Conservation (phyloP, 1,284 basidiomycete genomes). For the Tylopilus orsonianus region DNA sequence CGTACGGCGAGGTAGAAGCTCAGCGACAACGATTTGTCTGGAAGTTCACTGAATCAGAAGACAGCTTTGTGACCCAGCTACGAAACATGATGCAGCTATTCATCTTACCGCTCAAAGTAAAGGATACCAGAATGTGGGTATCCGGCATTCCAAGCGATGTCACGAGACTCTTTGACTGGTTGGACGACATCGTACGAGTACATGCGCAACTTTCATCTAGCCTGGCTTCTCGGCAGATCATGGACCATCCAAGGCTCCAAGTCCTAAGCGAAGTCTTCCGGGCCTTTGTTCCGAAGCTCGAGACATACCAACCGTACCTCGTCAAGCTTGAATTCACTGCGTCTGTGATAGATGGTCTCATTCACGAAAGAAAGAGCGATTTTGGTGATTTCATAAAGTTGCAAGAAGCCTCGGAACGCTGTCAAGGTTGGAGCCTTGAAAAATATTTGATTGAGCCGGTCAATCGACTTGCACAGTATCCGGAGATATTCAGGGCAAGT, state of each 20-base stretch:
- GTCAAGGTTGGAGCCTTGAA: slow-evolving; percentile 62
- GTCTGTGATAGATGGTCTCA: slow-evolving; percentile 52
- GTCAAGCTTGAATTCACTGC: slow-evolving; percentile 66
- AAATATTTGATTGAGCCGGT: slow-evolving; percentile 75
- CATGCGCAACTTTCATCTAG: slow-evolving; percentile 63
- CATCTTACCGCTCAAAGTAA: slow-evolving; percentile 70
- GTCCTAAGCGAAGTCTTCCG: slow-evolving; percentile 59
- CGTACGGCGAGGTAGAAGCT: slow-evolving; percentile 49
- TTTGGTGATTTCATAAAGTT: slow-evolving; percentile 85
- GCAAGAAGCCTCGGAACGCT: slow-evolving; percentile 57
- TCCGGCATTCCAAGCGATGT: slow-evolving; percentile 70
- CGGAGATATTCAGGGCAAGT: slow-evolving; percentile 72
- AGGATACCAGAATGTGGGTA: slow-evolving; percentile 72
- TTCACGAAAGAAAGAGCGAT: slow-evolving; percentile 56
- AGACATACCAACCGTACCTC: slow-evolving; percentile 85
- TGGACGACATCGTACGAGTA: slow-evolving; percentile 80
- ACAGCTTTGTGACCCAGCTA: slow-evolving; percentile 64
- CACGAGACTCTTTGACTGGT: slow-evolving; percentile 75
- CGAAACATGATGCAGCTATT: slow-evolving; percentile 67
- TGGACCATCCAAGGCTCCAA: slow-evolving; percentile 47
- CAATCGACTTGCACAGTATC: slow-evolving; percentile 70
- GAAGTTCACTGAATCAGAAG: slow-evolving; percentile 69
- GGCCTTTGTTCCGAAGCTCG: slow-evolving; percentile 62
- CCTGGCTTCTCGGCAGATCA: slow-evolving; percentile 46
- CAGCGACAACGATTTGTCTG: slow-evolving; percentile 68